phyloP scores from a whole-genome alignment of 129 eudicot genomes.

The Flaveria trinervia region DNA sequence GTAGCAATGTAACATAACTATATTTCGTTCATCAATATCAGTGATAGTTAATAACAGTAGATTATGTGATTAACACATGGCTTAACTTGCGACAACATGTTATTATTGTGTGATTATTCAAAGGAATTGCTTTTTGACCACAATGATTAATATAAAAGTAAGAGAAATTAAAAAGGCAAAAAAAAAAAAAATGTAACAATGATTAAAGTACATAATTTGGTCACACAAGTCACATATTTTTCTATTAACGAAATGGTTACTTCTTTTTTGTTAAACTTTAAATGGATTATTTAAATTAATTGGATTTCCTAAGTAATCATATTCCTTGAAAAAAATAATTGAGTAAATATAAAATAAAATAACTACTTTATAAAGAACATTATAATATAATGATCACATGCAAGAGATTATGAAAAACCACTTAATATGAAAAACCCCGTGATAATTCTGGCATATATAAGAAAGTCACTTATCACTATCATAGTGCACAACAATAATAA shows the following conservation, averaged over 20 bases:
- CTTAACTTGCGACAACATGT: no score
- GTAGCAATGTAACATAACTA: no score
- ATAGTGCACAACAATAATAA: constrained; percentile 20
- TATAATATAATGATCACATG: constrained; percentile 9
- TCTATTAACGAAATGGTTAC: background rate
- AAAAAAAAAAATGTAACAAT: background rate
- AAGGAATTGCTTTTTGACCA: background rate
- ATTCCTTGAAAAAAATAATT: no score
- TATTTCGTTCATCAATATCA: no score
- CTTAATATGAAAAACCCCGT: background rate
- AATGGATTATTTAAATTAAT: background rate
- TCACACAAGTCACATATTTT: background rate
- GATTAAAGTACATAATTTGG: background rate
- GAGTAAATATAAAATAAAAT: background rate
- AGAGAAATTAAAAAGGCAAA: background rate
- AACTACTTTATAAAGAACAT: background rate
- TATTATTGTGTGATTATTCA: background rate
- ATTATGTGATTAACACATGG: no score
- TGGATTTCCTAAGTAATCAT: background rate
- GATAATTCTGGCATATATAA: background rate
- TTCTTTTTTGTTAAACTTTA: background rate
- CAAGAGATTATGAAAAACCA: background rate
- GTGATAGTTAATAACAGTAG: no score
- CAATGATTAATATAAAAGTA: background rate
- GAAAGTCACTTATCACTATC: constrained; percentile 15